Base-by-base conservation (phyloP, 2,329 filamentous ascomycete species). In the Rhytidhysteron rufulum region DNA sequence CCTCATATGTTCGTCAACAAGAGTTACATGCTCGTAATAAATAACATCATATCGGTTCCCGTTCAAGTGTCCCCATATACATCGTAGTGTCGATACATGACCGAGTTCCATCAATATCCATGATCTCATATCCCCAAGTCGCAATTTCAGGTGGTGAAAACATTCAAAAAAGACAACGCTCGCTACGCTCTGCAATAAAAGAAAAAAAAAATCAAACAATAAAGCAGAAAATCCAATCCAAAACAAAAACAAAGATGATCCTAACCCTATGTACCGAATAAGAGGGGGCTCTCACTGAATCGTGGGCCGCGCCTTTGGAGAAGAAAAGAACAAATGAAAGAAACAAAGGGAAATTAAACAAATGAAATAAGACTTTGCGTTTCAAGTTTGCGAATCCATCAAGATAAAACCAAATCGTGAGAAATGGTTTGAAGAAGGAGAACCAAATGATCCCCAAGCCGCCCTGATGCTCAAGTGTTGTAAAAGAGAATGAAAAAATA, bases 201-300 rank as follows among this genome's bases (percentile, higher is more conserved):
- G 38, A 42, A 41, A 44, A 54, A 50, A 54, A 48, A 58, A 56
- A 44, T 47, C 53, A 27, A 27, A 8, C 24, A 7, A 27, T 27
- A 27, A 27, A 27, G 24, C 13, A 27, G 24, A 27, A 13, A 27
- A 8, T 27, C 24, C 24, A 27, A 27, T 13, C 24, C 24, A 8
- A 7, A 27, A 27, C 13, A 13, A 27, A 42, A 47, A 40, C 51
- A 51, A 55, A 53, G 56, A 58, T 56, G 56, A 40, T 55, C 16
- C 17, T 16, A 58, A 49, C 41, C 49, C 54, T 18, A 50, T 29
- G n/a, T n/a, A n/a, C n/a, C n/a, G n/a, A n/a, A n/a, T n/a, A n/a
- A n/a, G n/a, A n/a, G n/a, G n/a, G n/a, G n/a, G n/a, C n/a, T n/a
- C n/a, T n/a, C n/a, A n/a, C n/a, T n/a, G n/a, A n/a, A n/a, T n/a